Conservation (phyloP, 345 rosid species). For the Aegle marmelos region DNA sequence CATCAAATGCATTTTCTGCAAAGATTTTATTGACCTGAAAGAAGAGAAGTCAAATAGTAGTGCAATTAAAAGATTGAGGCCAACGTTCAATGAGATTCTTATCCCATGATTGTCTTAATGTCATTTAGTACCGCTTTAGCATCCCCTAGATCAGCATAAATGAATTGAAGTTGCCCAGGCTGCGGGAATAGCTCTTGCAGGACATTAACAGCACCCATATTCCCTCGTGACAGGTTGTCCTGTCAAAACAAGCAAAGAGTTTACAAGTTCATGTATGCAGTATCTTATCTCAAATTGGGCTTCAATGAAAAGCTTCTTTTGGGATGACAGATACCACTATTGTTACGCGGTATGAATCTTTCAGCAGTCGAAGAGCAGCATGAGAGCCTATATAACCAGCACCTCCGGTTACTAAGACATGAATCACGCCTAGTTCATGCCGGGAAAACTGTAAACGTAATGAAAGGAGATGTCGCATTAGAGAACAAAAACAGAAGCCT, state of each 20-base stretch:
- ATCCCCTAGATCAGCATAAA: constrained; percentile 63
- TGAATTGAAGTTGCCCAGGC: constrained; percentile 68
- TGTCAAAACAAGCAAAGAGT: constrained; percentile 12
- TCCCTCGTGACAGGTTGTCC: constrained; percentile 75
- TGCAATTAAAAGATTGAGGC: constrained; percentile 17
- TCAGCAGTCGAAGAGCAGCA: constrained; percentile 62
- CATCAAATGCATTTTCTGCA: constrained; percentile 91
- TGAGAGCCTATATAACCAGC: constrained; percentile 84
- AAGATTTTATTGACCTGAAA: constrained; percentile 78
- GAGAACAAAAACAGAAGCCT: background rate
- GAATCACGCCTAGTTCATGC: constrained; percentile 50
- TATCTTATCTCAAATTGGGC: background rate
- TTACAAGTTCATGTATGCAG: background rate
- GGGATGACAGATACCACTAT: constrained; percentile 42
- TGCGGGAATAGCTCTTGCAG: constrained; percentile 53
- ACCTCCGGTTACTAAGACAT: constrained; percentile 77
- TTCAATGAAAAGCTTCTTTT: background rate
- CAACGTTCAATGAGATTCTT: background rate
- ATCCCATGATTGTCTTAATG: background rate
- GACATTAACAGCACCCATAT: constrained; percentile 56
- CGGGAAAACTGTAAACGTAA: constrained; percentile 32
- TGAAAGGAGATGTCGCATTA: background rate
- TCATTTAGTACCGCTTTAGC: constrained; percentile 48
- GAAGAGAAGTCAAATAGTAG: background rate
- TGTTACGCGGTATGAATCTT: constrained; percentile 64